phyloP scores from a whole-genome alignment of 1,139 yeast genomes.

The Yamadazyma kanchanaburiensis region DNA sequence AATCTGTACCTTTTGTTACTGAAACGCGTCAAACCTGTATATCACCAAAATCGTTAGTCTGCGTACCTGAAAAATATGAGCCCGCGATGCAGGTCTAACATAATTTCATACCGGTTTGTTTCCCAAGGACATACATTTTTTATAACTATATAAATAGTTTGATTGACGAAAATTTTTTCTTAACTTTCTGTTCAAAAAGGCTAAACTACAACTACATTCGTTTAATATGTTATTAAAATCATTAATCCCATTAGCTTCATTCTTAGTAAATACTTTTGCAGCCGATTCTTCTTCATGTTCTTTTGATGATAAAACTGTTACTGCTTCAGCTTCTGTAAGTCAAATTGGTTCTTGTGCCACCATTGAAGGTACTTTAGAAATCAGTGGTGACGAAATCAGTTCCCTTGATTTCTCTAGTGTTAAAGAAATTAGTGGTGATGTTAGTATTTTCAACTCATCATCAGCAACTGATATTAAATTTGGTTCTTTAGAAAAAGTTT shows the following conservation, averaged over 20 bases:
- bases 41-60: not conserved
- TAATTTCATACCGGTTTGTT: conserved; percentile 7
- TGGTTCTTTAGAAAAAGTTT: conserved; percentile 27
- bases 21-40: conserved; percentile 5
- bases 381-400: conserved; percentile 36
- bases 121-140: no score
- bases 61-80: not conserved
- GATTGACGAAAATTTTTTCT: conserved; percentile 3
- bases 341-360: conserved; percentile 40
- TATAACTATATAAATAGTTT: no score
- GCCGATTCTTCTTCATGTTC: conserved; percentile 25
- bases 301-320: conserved; percentile 35
- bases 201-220: conserved; percentile 1
- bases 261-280: conserved; percentile 6
- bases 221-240: conserved; percentile 17
- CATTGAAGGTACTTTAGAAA: conserved; percentile 37
- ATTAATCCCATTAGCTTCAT: conserved; percentile 14
- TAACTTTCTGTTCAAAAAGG: not conserved
- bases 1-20: conserved; percentile 6
- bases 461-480: conserved; percentile 34
- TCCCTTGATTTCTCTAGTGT: conserved; percentile 33
- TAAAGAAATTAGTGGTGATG: conserved; percentile 31
- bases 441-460: conserved; percentile 40
- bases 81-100: not conserved
- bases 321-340: conserved; percentile 35